Base-by-base conservation (phyloP, 2,329 filamentous ascomycete genomes). In the Xylariomycetidae sp. region DNA sequence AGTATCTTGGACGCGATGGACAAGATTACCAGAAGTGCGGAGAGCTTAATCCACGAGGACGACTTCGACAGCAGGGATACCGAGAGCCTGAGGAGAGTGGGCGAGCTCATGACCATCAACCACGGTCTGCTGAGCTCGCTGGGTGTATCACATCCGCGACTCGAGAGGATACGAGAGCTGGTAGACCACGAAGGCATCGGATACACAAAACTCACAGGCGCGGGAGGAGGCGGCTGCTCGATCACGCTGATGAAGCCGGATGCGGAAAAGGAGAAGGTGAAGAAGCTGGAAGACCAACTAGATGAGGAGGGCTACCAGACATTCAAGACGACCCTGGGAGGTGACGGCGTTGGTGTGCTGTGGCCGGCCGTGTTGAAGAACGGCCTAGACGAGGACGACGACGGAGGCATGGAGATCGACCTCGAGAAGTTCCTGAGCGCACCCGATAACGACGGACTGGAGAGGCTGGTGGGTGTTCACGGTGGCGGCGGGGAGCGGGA, bases 161-260 rank as follows among this genome's bases (percentile, higher is more conserved):
- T 98, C 16, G 92, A 98, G 63, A 80, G 90, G 19, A 81, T 98
- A 48, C 80, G 92, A 42, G 90, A 95, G 62, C 69, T 98, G 16
- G 84, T 94, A 30, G 90, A 98, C 47, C 80, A 92, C 49, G 77
- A 88, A 36, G 85, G 83, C 25, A 85, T 96, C 36, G 92, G 92
- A 18, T 98, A 89, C 89, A 96, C 92, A 10, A 98, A 98, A 60
- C 74, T 98, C 37, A 98, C 92, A 0, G 92, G 92, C 20, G 92
- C 92, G 2, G 92, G 92, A 15, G 94, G 92, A 10, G 94, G 92
- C 36, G 92, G 92, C 3, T 97, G 94, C 61, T 90, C 89, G 3
- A 97, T 98, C 48, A 94, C 90, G 0, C 68, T 98, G 4, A 69
- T 98, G 30, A 84, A 82, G 44, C 85, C 86, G 0, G 77, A 76